A percentile compares a stretch with the other conserved stretches of the same genome.
These are phyloP conservation scores for Vanrija sp. DNA, from an alignment of 1,284 basidiomycete species.

Conservation along the genomic window DNA sequence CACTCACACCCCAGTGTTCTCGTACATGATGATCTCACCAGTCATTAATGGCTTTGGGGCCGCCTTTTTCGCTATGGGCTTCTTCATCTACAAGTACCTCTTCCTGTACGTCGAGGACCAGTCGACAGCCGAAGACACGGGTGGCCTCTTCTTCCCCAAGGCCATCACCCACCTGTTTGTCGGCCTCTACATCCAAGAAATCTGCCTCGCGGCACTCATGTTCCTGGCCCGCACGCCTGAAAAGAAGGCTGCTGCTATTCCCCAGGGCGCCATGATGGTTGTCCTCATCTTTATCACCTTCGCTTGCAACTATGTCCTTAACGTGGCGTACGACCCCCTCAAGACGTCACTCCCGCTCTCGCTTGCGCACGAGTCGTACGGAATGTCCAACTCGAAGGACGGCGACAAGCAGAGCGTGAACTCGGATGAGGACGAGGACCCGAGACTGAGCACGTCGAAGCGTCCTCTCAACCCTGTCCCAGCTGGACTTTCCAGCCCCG, in stretches of 20 bases:
- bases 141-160: conserved; percentile 91
- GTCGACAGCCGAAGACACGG: conserved; percentile 71
- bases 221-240: conserved; percentile 62
- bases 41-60: conserved; percentile 88
- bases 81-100: conserved; percentile 81
- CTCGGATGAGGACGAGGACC: neutral
- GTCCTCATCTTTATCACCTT: conserved; percentile 76
- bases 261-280: conserved; percentile 76
- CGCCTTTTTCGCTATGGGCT: conserved; percentile 77
- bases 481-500: too few relatives aligned
- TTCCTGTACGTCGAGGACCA: conserved; percentile 76
- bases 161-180: conserved; percentile 90
- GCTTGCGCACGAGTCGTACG: conserved; percentile 66
- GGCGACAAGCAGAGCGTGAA: conserved; percentile 4
- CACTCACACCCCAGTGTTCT: conserved; percentile 51
- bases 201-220: conserved; percentile 80
- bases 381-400: conserved; percentile 32
- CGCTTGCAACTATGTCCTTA: conserved; percentile 64
- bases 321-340: conserved; percentile 59
- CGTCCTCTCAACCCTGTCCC: too few relatives aligned
- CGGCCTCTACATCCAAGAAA: conserved; percentile 77
- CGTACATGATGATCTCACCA: conserved; percentile 88
- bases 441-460: neutral
- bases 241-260: conserved; percentile 58
- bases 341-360: conserved; percentile 65